Conservation (phyloP, 2,329 filamentous ascomycete genomes). For the Macrophomina tecta region DNA sequence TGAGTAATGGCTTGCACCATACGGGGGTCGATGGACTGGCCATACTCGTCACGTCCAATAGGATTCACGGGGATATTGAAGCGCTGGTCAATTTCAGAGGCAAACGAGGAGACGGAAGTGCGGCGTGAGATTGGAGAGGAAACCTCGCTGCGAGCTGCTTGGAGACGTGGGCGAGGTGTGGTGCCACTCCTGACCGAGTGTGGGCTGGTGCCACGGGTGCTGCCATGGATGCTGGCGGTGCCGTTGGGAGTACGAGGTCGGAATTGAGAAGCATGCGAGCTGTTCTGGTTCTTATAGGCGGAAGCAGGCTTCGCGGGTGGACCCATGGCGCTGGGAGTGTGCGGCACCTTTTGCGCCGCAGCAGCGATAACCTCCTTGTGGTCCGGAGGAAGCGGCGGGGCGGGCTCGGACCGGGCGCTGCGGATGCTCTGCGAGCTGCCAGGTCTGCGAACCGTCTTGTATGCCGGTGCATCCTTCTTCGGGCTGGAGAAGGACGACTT, state of each 20-base stretch:
- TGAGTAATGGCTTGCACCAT: slow-evolving; percentile 99
- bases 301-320: slow-evolving; percentile 86
- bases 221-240: slow-evolving; percentile 40
- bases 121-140: slow-evolving; percentile 65
- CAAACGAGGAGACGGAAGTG: slow-evolving; percentile 94
- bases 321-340: slow-evolving; percentile 67
- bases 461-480: slow-evolving; percentile 14
- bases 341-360: slow-evolving; percentile 57
- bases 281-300: slow-evolving; percentile 59
- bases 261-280: slow-evolving; percentile 34
- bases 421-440: slow-evolving; percentile 74
- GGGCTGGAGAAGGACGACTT: slow-evolving; percentile 19
- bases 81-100: slow-evolving; percentile 87
- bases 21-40: slow-evolving; percentile 77
- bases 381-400: slow-evolving; percentile 80
- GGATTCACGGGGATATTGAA: slow-evolving; percentile 72
- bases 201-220: slow-evolving; percentile 53
- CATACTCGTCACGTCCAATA: slow-evolving; percentile 16
- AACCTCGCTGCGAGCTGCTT: slow-evolving; percentile 55
- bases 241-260: slow-evolving; percentile 47
- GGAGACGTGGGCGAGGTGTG: slow-evolving; percentile 60
- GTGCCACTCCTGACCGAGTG: slow-evolving; percentile 53
- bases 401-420: slow-evolving; percentile 52
- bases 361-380: slow-evolving; percentile 86
- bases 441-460: slow-evolving; percentile 61